Conservation (phyloP, 345 rosid species). For the Cardamine chenopodiifolia region DNA sequence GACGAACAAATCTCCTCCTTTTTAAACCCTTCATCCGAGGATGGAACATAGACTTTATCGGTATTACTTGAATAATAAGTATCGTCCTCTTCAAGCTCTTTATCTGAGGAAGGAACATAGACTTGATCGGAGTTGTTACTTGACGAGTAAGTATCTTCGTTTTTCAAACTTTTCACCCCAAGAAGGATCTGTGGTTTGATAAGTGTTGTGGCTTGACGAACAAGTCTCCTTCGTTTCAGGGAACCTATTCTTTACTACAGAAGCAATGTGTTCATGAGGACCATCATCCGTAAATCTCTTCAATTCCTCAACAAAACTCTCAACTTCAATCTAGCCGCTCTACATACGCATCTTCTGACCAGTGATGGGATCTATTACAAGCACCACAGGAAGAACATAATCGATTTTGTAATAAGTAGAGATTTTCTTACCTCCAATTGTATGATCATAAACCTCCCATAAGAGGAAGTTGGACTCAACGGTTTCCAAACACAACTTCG, state of each 20-base stretch:
- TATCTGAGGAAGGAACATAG: neutral
- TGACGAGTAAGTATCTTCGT: neutral
- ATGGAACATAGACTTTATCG: too few species aligned
- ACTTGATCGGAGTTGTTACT: neutral
- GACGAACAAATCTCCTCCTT: neutral
- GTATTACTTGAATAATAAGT: too few species aligned
- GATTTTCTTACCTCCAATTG: constrained; percentile 62
- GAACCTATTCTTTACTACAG: neutral
- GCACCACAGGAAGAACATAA: constrained; percentile 65
- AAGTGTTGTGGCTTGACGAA: neutral
- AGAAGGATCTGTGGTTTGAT: constrained; percentile 2
- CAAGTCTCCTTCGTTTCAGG: neutral
- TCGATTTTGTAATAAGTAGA: constrained; percentile 73
- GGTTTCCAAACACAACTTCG: constrained; percentile 68
- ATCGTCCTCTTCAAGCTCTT: neutral
- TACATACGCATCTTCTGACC: constrained; percentile 79
- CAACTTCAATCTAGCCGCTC: constrained; percentile 78
- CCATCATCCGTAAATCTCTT: neutral
- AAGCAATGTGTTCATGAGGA: constrained; percentile 18
- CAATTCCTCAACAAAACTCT: constrained; percentile 64
- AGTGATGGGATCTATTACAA: constrained; percentile 79
- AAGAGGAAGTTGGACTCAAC: constrained; percentile 65
- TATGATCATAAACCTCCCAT: constrained; percentile 62
- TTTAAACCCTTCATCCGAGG: neutral
- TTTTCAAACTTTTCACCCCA: constrained; percentile 20